Evolutionary conservation across 805 yeast genomes (phyloP).

Genomic region (Metschnikowia corniflorae): DNA sequence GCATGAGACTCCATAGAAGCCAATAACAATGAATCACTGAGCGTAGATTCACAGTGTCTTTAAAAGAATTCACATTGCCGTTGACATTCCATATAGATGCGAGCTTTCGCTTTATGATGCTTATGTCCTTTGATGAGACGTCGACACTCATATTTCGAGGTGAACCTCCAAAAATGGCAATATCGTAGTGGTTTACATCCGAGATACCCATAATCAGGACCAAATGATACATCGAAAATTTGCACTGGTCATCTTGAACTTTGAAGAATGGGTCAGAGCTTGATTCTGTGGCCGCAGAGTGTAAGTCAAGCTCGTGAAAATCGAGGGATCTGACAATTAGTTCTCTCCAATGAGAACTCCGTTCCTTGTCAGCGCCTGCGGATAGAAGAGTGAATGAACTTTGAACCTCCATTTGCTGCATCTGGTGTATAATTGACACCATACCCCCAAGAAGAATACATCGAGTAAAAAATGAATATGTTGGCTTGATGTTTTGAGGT

Average conservation of each 20-base stretch:
- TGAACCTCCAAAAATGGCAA: conserved; percentile 76
- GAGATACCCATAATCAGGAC: conserved; percentile 60
- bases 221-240: conserved; percentile 66
- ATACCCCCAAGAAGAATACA: conserved; percentile 65
- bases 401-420: conserved; percentile 70
- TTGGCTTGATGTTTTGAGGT: conserved; percentile 12
- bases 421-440: conserved; percentile 62
- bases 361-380: conserved; percentile 19
- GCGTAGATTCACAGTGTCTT: conserved; percentile 31
- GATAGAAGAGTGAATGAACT: conserved; percentile 37
- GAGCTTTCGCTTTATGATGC: conserved; percentile 32
- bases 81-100: conserved; percentile 28
- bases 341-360: conserved; percentile 57
- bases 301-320: conserved; percentile 56
- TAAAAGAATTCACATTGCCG: conserved; percentile 12
- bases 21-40: conserved; percentile 39
- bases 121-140: conserved; percentile 34
- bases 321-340: conserved; percentile 66
- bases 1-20: conserved; percentile 38
- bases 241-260: conserved; percentile 39
- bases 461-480: conserved; percentile 52
- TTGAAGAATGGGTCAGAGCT: conserved; percentile 9
- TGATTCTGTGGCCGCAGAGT: neutral
- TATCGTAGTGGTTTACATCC: conserved; percentile 72
- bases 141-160: conserved; percentile 57